Base-by-base conservation (phyloP, 345 rosid species). In the Lenwebbia sp. region DNA sequence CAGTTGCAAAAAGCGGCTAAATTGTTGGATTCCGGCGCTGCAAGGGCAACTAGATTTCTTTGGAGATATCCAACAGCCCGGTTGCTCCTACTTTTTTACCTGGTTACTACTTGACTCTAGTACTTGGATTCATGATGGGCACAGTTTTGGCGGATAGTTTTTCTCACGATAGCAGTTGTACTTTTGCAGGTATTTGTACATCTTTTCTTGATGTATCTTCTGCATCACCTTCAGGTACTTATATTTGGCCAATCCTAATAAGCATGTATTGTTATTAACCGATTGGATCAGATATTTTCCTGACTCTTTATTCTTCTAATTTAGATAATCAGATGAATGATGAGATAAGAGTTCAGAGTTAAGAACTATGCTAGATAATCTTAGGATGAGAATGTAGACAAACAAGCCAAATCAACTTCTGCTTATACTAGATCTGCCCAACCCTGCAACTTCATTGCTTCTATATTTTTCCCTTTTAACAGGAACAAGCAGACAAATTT, bases 41-140 rank as follows among this genome's bases (percentile, higher is more conserved):
- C 95, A 81, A 95, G 99, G 91, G 99, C 98, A 87, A 97, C 97
- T 1, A 91, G 98, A 89, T 97, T 97, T 90, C 95, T 97, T 81
- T 97, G 99, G 99, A 97, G 95, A 86, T 96, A 97, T 90, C 99
- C 99, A 21, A 92, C 92, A 83, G 99, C 99, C 74, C 95, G 99
- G 54, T 88, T 97, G 54, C 88, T 90, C 85, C 87, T 94, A 85
- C 96, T 97, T 37, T 94, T 93, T 91, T 96, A 97, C 92, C 94
- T 97, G 87, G 99, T 97, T 88, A 92, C 92, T 87, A 70, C 47
- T 70, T 37, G 47, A 70, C 78, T 37, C 13, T 33, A 17, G 44
- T 56, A 25, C 62, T 54, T 84, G 88, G 74, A 44, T 56, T 22
- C 78, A 70, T 70, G 25, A 33, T 19, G 78, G 47, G 13, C 13